Base-by-base conservation (phyloP, 768 basidiomycete species). In the Ramaria sp. region DNA sequence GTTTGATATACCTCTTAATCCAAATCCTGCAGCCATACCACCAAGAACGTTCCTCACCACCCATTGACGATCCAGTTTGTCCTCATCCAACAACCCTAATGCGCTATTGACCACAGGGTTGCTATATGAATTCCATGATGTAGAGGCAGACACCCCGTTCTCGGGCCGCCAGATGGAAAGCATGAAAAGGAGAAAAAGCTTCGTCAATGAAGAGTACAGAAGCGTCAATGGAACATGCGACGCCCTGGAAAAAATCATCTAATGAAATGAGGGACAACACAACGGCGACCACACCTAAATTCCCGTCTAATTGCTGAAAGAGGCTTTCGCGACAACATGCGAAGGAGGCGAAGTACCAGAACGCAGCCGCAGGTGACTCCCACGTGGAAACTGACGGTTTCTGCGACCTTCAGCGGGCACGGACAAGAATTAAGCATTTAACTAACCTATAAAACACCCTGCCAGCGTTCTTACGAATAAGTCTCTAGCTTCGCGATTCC, bases 11-110 rank as follows among this genome's bases (percentile, higher is more conserved):
- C 89, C 86, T 64, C 89, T 79, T 53, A 92, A 68, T 0, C 88
- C 90, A 66, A 91, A 92, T 1, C 90, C 90, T 33, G 89, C 85
- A 11, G 88, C 84, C 81, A 92, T 84, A 0, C 90, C 90, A 11
- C 90, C 90, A 1, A 92, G 72, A 10, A 91, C 73, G 62, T 92
- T 91, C 24, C 90, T 76, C 4, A 91, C 81, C 6, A 90, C 72
- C 90, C 90, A 92, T 64, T 86, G 87, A 7, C 86, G 79, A 66
- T 91, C 87, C 1, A 91, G 69, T 31, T 78, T 80, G 60, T 84
- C 83, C 51, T 89, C 87, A 60, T 86, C 84, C 53, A 89, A 73
- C 2, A 85, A 62, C 57, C 78, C 72, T 46, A 84, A 73, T 2
- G 74, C 73, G n/a, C 65, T 53, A 7, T 69, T 59, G 22, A 78